Conservation (phyloP, 2,329 filamentous ascomycete genomes). For the Fusarium sp. region DNA sequence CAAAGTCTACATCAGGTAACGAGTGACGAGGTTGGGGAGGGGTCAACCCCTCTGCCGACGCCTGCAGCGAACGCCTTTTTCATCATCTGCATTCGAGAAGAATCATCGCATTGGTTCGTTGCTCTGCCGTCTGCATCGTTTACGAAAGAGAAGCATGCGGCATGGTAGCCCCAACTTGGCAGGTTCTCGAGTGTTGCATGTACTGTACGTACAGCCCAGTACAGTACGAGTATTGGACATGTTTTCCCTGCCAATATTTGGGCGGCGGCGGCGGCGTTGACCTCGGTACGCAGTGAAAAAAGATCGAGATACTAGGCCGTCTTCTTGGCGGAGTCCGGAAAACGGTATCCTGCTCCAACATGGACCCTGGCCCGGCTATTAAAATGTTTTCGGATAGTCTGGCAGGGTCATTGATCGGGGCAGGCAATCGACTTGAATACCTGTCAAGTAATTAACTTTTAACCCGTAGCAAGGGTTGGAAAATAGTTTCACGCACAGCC, state of each 20-base stretch:
- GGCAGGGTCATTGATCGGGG: constrained; percentile 19
- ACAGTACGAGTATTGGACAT: constrained; percentile 10
- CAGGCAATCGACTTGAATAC: constrained; percentile 26
- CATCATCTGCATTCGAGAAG: constrained; percentile 32
- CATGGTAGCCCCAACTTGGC: constrained; percentile 8
- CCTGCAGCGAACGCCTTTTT: constrained; percentile 32
- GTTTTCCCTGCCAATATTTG: constrained; percentile 25
- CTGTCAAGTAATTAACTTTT: constrained; percentile 28
- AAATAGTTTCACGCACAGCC: constrained; percentile 32
- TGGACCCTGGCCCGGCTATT: constrained; percentile 37
- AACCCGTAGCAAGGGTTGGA: constrained; percentile 16
- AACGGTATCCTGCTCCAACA: constrained; percentile 28
- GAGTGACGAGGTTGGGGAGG: constrained; percentile 18
- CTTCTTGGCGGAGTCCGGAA: constrained; percentile 23
- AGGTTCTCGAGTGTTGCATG: neutral
- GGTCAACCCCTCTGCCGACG: constrained; percentile 16
- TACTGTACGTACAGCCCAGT: constrained; percentile 1
- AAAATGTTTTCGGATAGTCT: constrained; percentile 33
- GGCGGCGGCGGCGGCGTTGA: constrained; percentile 25
- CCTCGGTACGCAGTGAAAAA: constrained; percentile 17
- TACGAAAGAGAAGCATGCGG: constrained; percentile 20
- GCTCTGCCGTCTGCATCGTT: constrained; percentile 17
- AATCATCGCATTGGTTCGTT: constrained; percentile 15
- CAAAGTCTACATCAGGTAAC: constrained; percentile 24
- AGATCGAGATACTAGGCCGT: constrained; percentile 24